A percentile compares a stretch with the other conserved stretches of the same genome.
phyloP scores from a whole-genome alignment of 306 rosid species.

The Gynostemma pentaphyllum region DNA sequence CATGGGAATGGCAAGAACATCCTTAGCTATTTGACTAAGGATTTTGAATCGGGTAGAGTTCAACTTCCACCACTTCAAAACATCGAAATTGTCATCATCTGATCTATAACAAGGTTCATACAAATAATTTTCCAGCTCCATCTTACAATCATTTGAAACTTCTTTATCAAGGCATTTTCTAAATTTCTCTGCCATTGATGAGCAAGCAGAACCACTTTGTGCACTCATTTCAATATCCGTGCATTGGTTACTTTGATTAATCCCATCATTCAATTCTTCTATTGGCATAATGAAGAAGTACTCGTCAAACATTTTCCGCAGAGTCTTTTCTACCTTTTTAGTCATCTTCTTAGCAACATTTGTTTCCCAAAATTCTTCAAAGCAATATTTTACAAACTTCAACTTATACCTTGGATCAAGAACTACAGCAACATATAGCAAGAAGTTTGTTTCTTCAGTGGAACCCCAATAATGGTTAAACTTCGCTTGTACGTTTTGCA shows the following conservation, averaged over 20 bases:
- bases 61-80: background rate
- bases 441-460: background rate
- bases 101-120: background rate
- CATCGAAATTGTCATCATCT: background rate
- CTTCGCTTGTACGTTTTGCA: background rate
- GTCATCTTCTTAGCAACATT: background rate
- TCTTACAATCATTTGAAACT: background rate
- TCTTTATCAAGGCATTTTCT: background rate
- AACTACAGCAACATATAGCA: background rate
- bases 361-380: background rate
- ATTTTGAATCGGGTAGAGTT: background rate
- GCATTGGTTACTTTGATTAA: too few relatives aligned
- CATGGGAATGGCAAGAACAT: background rate
- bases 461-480: background rate
- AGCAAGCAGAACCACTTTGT: background rate
- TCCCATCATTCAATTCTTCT: background rate
- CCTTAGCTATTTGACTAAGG: background rate
- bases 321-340: background rate
- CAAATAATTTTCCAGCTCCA: background rate
- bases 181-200: background rate
- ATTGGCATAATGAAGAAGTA: background rate
- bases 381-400: background rate
- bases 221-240: background rate
- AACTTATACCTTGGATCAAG: conserved; percentile 1
- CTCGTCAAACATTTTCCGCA: background rate